Evolutionary conservation across 164 flowering plant species (phyloP).

Genomic region (Vitis vinifera): DNA sequence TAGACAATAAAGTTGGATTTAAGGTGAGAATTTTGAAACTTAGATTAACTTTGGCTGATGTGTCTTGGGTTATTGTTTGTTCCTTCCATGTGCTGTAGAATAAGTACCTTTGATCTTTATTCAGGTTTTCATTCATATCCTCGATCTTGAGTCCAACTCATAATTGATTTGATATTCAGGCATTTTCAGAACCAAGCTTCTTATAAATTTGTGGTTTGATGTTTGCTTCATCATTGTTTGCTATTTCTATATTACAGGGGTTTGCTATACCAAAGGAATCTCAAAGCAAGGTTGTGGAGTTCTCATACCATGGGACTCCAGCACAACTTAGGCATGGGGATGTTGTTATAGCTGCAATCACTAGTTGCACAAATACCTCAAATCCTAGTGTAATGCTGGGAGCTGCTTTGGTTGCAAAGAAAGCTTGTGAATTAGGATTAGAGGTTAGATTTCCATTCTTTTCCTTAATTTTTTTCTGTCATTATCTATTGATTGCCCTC

Average conservation of each 20-base stretch:
- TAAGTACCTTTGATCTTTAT: no score
- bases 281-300: conserved; percentile 70
- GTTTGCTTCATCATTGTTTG: no score
- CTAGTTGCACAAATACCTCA: conserved; percentile 92
- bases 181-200: no score
- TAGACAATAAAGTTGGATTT: conserved; percentile 77
- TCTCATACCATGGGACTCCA: conserved; percentile 62
- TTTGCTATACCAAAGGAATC: conserved; percentile 76
- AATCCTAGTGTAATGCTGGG: conserved; percentile 96
- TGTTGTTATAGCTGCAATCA: conserved; percentile 90
- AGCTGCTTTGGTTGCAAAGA: conserved; percentile 88
- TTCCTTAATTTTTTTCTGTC: background rate
- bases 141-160: no score
- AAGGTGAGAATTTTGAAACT: conserved; percentile 48
- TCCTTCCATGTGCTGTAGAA: no score
- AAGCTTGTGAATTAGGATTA: conserved; percentile 81
- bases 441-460: conserved; percentile 48
- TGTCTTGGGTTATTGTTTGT: no score
- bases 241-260: conserved; percentile 47
- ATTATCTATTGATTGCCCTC: no score
- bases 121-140: no score
- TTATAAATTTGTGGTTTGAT: no score
- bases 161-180: no score
- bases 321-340: conserved; percentile 84
- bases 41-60: background rate